Evolutionary conservation across 2,329 filamentous ascomycete genomes (phyloP), one percentile per base, ranked within the genome.

Genomic region (Sporothrix variecibatus): DNA sequence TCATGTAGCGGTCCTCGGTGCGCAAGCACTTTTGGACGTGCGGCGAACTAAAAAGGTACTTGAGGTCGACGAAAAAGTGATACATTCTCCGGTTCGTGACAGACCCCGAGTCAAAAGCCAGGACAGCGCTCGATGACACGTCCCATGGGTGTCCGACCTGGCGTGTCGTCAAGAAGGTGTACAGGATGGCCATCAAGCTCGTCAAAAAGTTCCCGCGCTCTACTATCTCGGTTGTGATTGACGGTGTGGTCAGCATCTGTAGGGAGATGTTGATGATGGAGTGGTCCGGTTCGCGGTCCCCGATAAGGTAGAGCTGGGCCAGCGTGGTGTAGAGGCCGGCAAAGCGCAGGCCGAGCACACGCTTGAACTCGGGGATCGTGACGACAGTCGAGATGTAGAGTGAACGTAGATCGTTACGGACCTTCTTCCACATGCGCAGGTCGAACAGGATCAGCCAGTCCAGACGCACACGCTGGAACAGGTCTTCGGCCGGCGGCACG

Each of bases 211-310:
- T 99, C 38, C 95, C 95, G 64, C 94, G 90, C 79, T 97, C 93
- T 9, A 99, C 94, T 69, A 98, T 93, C 82, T 99, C 97, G 62
- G 94, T 93, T 0, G 95, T 98, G 77, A 99, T 98, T 0, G 95
- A 97, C 1, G 96, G 95, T 0, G 96, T 98, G 0, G 96, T 99
- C 76, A 99, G 86, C 90, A 99, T 97, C 81, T 99, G 96, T 40
- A 98, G 85, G 4, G 95, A 98, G 51, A 99, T 89, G 80, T 98
- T 98, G 86, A 99, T 97, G 80, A 99, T 98, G 12, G 95, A 98
- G 82, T 98, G 95, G 80, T 99, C 96, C 2, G 96, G 96, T 81
- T 99, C 96, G 76, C 96, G 89, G 80, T 99, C 96, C 17, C 95
- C 95, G 77, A 99, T 96, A 40, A 99, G 88, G 81, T 98, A 99